A percentile compares a stretch with the other conserved stretches of the same genome.
Conservation (phyloP, 108 stramenopile genomes). For the Phaeodactylum tricornutum region DNA sequence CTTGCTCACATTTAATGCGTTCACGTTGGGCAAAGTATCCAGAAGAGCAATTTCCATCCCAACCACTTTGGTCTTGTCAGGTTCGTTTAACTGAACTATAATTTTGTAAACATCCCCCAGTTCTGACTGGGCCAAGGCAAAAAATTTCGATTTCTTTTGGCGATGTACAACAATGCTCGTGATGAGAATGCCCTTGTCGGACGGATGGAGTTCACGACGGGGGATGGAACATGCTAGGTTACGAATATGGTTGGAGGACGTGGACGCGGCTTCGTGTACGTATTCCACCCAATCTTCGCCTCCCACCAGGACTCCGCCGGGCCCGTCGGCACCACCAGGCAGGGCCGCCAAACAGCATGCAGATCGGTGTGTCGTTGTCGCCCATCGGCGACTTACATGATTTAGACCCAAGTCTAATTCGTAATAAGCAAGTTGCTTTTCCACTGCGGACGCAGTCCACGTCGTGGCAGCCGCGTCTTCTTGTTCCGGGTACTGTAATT, state of each 20-base stretch:
- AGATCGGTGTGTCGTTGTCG: slow-evolving; percentile 47
- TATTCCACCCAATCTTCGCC: slow-evolving; percentile 91
- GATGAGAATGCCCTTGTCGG: slow-evolving; percentile 68
- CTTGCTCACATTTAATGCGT: slow-evolving; percentile 83
- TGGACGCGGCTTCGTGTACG: slow-evolving; percentile 60
- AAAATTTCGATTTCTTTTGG: slow-evolving; percentile 89
- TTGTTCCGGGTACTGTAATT: slow-evolving; percentile 89
- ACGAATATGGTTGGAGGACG: slow-evolving; percentile 44
- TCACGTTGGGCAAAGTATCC: slow-evolving; percentile 86
- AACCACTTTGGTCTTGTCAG: slow-evolving; percentile 29
- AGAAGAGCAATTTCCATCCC: slow-evolving; percentile 62
- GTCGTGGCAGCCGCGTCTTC: slow-evolving; percentile 3
- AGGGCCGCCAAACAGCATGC: slow-evolving; percentile 85
- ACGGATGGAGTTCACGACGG: slow-evolving; percentile 66
- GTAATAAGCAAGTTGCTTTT: slow-evolving; percentile 87
- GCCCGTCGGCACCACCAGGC: slow-evolving; percentile 90
- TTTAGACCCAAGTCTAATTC: slow-evolving; percentile 98
- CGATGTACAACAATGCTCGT: slow-evolving; percentile 72
- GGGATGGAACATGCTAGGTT: slow-evolving; percentile 50
- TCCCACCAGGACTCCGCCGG: slow-evolving; percentile 91
- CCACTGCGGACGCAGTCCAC: slow-evolving; percentile 19
- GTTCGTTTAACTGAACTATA: slow-evolving; percentile 45
- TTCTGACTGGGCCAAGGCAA: slow-evolving; percentile 92
- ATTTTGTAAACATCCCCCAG: slow-evolving; percentile 96
- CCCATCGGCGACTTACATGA: slow-evolving; percentile 92